Evolutionary conservation across 257 asterid species (phyloP).

Genomic region (Solanum chiquidenum): DNA sequence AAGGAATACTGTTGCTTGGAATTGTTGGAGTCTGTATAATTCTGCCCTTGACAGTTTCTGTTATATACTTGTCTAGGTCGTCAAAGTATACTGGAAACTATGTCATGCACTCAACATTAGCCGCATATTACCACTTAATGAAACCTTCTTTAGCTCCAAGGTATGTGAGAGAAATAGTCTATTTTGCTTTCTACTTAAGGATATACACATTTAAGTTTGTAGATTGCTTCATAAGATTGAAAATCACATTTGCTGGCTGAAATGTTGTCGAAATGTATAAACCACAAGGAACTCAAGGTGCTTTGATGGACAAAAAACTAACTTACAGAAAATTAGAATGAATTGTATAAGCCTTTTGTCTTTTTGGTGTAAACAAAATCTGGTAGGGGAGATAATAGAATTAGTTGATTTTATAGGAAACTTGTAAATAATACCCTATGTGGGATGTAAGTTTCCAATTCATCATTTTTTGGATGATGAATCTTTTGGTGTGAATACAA

Average conservation of each 20-base stretch:
- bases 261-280: not conserved
- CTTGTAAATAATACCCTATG: no score
- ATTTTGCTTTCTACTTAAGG: not conserved
- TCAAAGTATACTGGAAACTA: conserved; percentile 94
- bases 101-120: conserved; percentile 92
- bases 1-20: conserved; percentile 87
- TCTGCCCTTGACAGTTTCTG: conserved; percentile 81
- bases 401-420: no score
- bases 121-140: conserved; percentile 87
- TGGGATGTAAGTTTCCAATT: no score
- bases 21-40: conserved; percentile 96
- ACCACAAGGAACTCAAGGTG: no score
- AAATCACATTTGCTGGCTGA: not conserved
- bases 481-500: no score
- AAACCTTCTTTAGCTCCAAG: conserved; percentile 99
- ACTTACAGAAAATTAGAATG: no score
- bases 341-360: no score
- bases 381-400: no score
- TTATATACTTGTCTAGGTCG: conserved; percentile 84
- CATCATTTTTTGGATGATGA: no score
- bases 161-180: conserved; percentile 17
- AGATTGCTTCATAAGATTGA: not conserved
- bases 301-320: no score
- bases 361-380: no score
- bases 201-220: not conserved